Base-by-base conservation (phyloP, 2,329 filamentous ascomycete species). In the Onygena corvina region DNA sequence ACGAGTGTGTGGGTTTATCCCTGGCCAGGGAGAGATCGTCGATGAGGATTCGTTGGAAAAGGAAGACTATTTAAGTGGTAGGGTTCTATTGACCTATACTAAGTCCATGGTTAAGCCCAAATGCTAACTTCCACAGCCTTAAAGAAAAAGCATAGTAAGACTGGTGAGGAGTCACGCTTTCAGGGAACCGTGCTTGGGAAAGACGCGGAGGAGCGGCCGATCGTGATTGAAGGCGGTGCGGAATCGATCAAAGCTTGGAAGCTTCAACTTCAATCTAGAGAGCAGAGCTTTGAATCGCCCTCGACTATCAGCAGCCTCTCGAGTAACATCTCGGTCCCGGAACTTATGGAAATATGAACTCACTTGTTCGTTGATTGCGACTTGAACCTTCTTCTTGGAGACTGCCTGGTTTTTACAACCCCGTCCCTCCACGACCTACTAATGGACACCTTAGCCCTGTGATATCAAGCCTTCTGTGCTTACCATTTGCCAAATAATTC, bases 141-240 rank as follows among this genome's bases (percentile, higher is more conserved):
- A 35, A 95, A 94, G 67, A 92, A 89, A 68, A 94, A 93, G 62
- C 86, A 94, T 65, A 88, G 83, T 68, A 93, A 92, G 59, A 85
- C 84, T 0, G 86, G 84, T 54, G 87, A 93, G 60, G 88, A 94
- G 60, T 82, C 83, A 7, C 83, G 90, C 59, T 94, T 87, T 64
- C 79, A 83, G 57, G 87, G 86, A 25, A 94, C 90, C 0, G 76
- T 92, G 0, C 72, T 96, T 8, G 90, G 90, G 3, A 81, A 81
- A 56, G 72, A 75, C 38, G 76, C 76, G 45, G 86, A 94, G 56
- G 76, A 81, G 50, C 79, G 79, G 59, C 77, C 83, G 5, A 71
- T 94, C 23, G 72, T 81, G 47, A 82, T 94, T 47, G 88, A 94
- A 63, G 89, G 89, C 36, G 86, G 86, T 16, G 75, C 76, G 4